Base-by-base conservation (phyloP, 2,329 filamentous ascomycete genomes). In the Talaromyces amestolkiae region DNA sequence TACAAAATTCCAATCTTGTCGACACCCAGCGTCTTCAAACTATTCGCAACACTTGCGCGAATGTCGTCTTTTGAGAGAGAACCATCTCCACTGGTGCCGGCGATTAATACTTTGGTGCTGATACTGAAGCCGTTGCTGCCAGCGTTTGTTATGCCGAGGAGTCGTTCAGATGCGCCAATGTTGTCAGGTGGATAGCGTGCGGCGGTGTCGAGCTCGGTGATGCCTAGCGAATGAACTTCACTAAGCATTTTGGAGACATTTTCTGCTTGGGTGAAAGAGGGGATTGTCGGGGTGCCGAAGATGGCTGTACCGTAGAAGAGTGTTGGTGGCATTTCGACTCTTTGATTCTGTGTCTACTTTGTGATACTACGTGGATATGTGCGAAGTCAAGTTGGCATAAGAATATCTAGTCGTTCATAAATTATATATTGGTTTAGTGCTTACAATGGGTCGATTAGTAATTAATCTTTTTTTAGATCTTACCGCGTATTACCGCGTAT, bases 161-260 rank as follows among this genome's bases (percentile, higher is more conserved):
- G 69, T 56, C 71, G 19, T 61, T 78, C 77, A 0, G 77, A 72
- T 11, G 63, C 69, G 7, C 76, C 75, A 3, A 74, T 73, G 10
- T 72, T 72, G 4, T 68, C 63, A 3, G 73, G 74, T 24, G 76
- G 74, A 51, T 79, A 79, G 15, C 75, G 71, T 10, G 75, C 73
- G 2, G 72, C 76, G 1, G 76, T 72, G 37, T 76, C 73, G 4
- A 66, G 60, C 17, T 61, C 39, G 3, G 35, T 63, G 49, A 63
- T 63, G 13, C 54, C 61, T 3, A 66, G 53, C 10, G 61, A 33
- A 10, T 39, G 43, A 3, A 62, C 53, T 10, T 31, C 39, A 5
- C 45, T 3, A 54, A 66, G 64, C 17, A 66, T 13, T 22, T 15
- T 27, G 9, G 61, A 58, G 31, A 66, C 54, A 15, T 54, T 33